Conservation (phyloP, 2,329 filamentous ascomycete genomes). For the Kalaharituber pfeilii region DNA sequence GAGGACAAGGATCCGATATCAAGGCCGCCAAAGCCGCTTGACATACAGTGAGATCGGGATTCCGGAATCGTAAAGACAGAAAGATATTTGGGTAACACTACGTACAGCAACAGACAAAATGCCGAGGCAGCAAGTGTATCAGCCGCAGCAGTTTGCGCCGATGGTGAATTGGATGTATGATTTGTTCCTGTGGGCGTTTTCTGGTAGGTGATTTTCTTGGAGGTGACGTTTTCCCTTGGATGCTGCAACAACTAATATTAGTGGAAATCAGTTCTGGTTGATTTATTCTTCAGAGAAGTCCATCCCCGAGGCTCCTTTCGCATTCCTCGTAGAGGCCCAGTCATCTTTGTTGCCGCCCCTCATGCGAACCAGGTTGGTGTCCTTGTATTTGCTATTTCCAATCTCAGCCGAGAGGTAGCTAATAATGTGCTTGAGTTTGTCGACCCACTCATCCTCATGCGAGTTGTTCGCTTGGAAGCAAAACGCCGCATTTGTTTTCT, state of each 20-base stretch:
- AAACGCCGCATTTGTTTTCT: conserved; percentile 79
- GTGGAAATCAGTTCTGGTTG: conserved; percentile 46
- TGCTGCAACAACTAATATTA: too few species aligned
- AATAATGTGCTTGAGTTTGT: conserved; percentile 50
- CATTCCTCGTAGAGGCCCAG: conserved; percentile 69
- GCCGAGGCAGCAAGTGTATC: not conserved
- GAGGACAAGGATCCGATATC: too few species aligned
- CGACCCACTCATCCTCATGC: conserved; percentile 83
- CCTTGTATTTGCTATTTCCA: not conserved
- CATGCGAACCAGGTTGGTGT: conserved; percentile 75
- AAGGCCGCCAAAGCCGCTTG: too few species aligned
- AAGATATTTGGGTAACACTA: too few species aligned
- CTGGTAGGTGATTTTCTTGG: conserved; percentile 20
- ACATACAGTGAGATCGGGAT: too few species aligned
- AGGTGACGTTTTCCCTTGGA: too few species aligned
- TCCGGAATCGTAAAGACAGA: too few species aligned
- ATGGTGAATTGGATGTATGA: conserved; percentile 36
- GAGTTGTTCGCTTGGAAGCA: conserved; percentile 70
- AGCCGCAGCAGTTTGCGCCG: conserved; percentile 24
- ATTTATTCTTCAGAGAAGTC: conserved; percentile 96
- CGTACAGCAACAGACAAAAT: too few species aligned
- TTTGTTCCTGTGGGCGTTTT: conserved; percentile 34
- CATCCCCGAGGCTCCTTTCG: conserved; percentile 91
- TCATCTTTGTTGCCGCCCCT: conserved; percentile 90
- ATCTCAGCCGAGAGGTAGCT: not conserved